Base-by-base conservation (phyloP, 257 asterid genomes). In the Sherardia arvensis region DNA sequence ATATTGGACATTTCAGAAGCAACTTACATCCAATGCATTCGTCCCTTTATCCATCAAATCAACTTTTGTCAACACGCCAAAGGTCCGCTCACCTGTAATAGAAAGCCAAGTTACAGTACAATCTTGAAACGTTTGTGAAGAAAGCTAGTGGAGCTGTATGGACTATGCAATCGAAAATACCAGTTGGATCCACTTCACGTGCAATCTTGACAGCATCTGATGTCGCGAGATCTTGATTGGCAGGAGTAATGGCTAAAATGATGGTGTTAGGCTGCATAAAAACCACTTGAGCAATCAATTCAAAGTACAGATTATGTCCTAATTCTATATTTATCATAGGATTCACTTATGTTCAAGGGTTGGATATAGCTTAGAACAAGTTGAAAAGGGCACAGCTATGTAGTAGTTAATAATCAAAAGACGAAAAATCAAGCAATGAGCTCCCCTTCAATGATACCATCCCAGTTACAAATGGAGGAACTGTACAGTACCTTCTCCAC, bases 41-140 rank as follows among this genome's bases (percentile, higher is more conserved):
- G 84, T 79, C 67, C 84, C 84, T 66, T 60, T 76, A 59, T 79
- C 84, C 84, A 79, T 79, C 75, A 79, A 65, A 57, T 79, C 84
- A 64, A 79, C 67, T 68, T 79, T 79, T 40, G 84, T 79, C 72
- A 79, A 62, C 63, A 79, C 81, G 4, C 79, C 81, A 76, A 76
- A 53, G 29, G 84, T 79, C 27, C 84, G 79, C 47, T 79, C 79
- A 64, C 84, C 81, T 76, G 70, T 59, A 17, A 64, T 9, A 14
- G 53, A 43, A 20, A 28, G 9, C 14, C 26, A 40, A 20, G 11
- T 20, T 47, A 4, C 57, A 8, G 30, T 36, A 20, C 18, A 54
- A 48, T 23, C 55, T 34, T 18, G 29, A 7, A 36, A 63, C 14
- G 8, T 36, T 30, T 48, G 36, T 56, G 54, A 20, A 30, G 54